phyloP scores from a whole-genome alignment of 805 yeast species.

The Teunomyces lycoperdinae region DNA sequence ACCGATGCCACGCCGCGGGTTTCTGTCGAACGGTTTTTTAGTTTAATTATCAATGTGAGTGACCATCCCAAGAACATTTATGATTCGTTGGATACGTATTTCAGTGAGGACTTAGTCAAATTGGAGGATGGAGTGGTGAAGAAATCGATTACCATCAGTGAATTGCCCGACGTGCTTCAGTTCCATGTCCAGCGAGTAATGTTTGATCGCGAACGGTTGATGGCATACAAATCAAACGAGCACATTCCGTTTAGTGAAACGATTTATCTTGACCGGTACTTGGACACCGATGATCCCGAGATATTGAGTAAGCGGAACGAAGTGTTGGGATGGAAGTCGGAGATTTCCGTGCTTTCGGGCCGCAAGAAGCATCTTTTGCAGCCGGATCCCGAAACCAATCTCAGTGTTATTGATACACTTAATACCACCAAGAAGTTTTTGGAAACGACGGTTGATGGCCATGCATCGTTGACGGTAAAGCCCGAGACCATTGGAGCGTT shows the following conservation, averaged over 20 bases:
- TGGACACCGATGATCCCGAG: conserved; percentile 62
- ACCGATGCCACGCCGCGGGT: conserved; percentile 26
- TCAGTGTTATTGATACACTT: conserved; percentile 41
- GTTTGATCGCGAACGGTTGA: conserved; percentile 68
- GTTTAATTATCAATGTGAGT: conserved; percentile 79
- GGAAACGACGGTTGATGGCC: conserved; percentile 36
- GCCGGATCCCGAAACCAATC: conserved; percentile 36
- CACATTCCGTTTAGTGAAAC: conserved; percentile 78
- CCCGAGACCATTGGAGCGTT: conserved; percentile 49
- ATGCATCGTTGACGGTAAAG: conserved; percentile 35
- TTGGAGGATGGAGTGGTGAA: conserved; percentile 72
- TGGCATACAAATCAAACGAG: conserved; percentile 78
- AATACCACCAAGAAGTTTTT: conserved; percentile 58
- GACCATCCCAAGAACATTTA: conserved; percentile 87
- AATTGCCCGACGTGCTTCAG: conserved; percentile 79
- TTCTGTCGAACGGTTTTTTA: conserved; percentile 68
- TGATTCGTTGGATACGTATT: conserved; percentile 84
- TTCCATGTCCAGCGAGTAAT: conserved; percentile 93
- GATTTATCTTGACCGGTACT: conserved; percentile 83
- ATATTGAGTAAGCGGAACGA: conserved; percentile 54
- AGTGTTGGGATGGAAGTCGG: conserved; percentile 61
- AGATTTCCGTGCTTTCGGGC: conserved; percentile 40
- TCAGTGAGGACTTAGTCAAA: conserved; percentile 67
- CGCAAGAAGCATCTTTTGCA: conserved; percentile 42
- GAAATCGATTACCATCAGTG: conserved; percentile 66